Evolutionary conservation across 2,329 filamentous ascomycete genomes (phyloP).

Genomic region (Fusarium marasasianum): DNA sequence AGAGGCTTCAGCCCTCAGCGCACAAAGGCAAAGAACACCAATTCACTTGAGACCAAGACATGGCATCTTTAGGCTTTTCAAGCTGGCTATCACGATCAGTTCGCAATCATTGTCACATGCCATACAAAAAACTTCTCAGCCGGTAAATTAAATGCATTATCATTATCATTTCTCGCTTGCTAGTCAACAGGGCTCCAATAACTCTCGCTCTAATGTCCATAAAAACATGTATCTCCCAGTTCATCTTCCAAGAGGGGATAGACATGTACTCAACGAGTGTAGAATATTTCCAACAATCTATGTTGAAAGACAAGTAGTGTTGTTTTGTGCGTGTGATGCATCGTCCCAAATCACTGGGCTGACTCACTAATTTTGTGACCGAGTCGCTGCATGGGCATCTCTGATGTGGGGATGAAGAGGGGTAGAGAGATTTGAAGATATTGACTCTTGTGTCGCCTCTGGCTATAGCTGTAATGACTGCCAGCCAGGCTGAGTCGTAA

Average conservation of each 20-base stretch:
- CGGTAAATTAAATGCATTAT: not conserved
- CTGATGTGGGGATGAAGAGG: not conserved
- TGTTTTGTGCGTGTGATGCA: fast-evolving
- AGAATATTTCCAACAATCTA: too few species aligned
- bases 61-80: not conserved
- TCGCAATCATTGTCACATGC: not conserved
- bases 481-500: not conserved
- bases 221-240: not conserved
- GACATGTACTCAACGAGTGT: too few species aligned
- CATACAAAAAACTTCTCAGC: not conserved
- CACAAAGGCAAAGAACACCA: too few species aligned
- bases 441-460: not conserved
- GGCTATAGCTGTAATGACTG: not conserved
- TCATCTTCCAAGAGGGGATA: too few species aligned
- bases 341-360: not conserved
- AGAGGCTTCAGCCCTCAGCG: too few species aligned
- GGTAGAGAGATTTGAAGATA: not conserved
- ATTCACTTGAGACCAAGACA: not conserved
- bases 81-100: too few species aligned
- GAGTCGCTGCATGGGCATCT: not conserved
- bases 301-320: not conserved
- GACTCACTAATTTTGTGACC: not conserved
- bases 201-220: not conserved
- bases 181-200: not conserved
- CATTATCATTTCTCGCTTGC: too few species aligned